phyloP scores from a whole-genome alignment of 208 protist species.

The Trichomonas vaginalis region DNA sequence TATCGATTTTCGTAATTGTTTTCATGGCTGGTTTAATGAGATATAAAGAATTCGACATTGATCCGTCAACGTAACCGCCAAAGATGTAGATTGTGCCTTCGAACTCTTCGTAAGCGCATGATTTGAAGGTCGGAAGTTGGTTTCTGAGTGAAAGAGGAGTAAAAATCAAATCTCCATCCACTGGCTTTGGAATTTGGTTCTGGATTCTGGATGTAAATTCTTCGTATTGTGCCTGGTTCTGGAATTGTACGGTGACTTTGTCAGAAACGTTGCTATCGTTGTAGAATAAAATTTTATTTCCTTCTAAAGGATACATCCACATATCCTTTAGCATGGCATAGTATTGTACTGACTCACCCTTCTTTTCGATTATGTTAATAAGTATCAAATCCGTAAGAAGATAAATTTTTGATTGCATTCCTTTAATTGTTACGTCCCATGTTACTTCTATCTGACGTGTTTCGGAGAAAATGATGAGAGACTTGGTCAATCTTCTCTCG shows the following conservation, averaged over 20 bases:
- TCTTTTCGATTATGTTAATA: background rate
- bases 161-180: background rate
- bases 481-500: background rate
- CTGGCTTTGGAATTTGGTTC: background rate
- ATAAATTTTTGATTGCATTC: background rate
- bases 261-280: background rate
- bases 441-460: background rate
- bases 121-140: background rate
- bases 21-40: background rate
- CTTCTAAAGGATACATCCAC: background rate
- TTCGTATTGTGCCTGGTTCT: background rate
- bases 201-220: background rate
- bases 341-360: background rate
- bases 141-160: background rate
- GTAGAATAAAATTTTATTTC: background rate
- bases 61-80: background rate
- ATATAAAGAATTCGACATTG: background rate
- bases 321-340: background rate
- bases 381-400: background rate
- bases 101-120: background rate
- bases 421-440: background rate
- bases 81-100: background rate
- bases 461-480: background rate
- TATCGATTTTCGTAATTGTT: background rate
- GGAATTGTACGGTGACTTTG: background rate